These are phyloP conservation scores for Fomitopsis palustris DNA, from an alignment of 1,284 basidiomycete species.

Conservation along the genomic window DNA sequence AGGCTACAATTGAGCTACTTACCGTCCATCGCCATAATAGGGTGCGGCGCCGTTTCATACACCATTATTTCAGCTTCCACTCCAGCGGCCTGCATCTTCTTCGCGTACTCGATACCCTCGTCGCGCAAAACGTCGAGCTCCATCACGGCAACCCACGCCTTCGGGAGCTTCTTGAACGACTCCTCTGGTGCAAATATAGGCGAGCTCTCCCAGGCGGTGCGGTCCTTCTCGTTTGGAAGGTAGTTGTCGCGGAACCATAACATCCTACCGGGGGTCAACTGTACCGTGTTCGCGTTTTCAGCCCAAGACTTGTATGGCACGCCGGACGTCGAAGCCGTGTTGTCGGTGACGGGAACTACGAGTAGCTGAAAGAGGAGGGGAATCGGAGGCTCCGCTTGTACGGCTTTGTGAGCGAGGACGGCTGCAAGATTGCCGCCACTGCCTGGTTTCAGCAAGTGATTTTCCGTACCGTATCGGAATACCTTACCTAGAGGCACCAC, in stretches of 20 bases:
- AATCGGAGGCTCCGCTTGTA: slow-evolving; percentile 44
- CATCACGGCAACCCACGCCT: slow-evolving; percentile 59
- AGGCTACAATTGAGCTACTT: slow-evolving; percentile 17
- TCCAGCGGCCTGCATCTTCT: slow-evolving; percentile 53
- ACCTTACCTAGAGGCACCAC: slow-evolving; percentile 64
- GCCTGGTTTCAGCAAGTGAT: neutral
- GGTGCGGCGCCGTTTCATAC: slow-evolving; percentile 65
- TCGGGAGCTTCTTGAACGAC: slow-evolving; percentile 47
- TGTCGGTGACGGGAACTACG: slow-evolving; percentile 68
- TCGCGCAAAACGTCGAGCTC: slow-evolving; percentile 67
- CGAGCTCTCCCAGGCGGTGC: slow-evolving; percentile 64
- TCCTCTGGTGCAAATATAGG: slow-evolving; percentile 63
- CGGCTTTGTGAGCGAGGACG: slow-evolving; percentile 62
- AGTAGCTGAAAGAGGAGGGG: slow-evolving; percentile 62
- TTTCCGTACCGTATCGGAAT: too few relatives aligned
- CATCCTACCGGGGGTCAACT: slow-evolving; percentile 64
- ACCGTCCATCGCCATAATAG: slow-evolving; percentile 71
- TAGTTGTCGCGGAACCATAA: slow-evolving; percentile 71
- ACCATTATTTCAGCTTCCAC: slow-evolving; percentile 51
- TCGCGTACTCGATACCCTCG: slow-evolving; percentile 64
- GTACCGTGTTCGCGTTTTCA: slow-evolving; percentile 54
- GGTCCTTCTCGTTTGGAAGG: slow-evolving; percentile 56
- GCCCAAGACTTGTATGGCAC: slow-evolving; percentile 49
- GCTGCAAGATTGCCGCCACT: slow-evolving; percentile 75
- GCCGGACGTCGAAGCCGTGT: slow-evolving; percentile 49